A percentile compares a stretch with the other conserved stretches of the same genome.
Conservation (phyloP, 2,329 filamentous ascomycete genomes). For the Parastagonospora nodorum region DNA sequence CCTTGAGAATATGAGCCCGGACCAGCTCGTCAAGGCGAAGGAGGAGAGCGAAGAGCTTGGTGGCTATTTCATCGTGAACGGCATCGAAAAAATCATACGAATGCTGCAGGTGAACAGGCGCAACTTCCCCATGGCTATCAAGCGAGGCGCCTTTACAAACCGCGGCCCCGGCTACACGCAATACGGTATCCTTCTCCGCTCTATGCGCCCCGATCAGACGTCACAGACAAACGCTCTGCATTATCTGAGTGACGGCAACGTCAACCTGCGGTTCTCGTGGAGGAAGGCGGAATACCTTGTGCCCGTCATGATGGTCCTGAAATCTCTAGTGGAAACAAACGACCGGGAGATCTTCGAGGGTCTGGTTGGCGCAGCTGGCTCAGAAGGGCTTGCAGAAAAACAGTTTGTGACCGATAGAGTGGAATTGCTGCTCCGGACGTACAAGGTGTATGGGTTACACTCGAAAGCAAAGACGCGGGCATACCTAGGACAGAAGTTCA, state of each 20-base stretch:
- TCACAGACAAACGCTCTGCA: slow-evolving; percentile 97
- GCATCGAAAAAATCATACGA: slow-evolving; percentile 94
- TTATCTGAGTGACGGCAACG: slow-evolving; percentile 92
- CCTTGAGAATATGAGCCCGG: slow-evolving; percentile 82
- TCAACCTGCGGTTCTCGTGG: slow-evolving; percentile 98
- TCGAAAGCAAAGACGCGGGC: slow-evolving; percentile 80
- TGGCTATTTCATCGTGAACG: slow-evolving; percentile 97
- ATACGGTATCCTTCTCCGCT: slow-evolving; percentile 88
- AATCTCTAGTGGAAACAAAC: slow-evolving; percentile 93
- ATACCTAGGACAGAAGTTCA: slow-evolving; percentile 89
- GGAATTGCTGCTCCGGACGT: slow-evolving; percentile 87
- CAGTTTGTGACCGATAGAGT: slow-evolving; percentile 90
- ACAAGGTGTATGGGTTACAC: slow-evolving; percentile 87
- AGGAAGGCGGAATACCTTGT: slow-evolving; percentile 96
- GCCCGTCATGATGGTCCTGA: slow-evolving; percentile 94
- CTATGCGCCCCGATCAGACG: slow-evolving; percentile 93
- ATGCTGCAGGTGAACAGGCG: slow-evolving; percentile 87
- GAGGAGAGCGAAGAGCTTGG: slow-evolving; percentile 96
- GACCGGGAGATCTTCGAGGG: slow-evolving; percentile 95
- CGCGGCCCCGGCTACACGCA: slow-evolving; percentile 87
- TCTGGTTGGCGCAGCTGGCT: slow-evolving; percentile 78
- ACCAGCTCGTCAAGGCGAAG: slow-evolving; percentile 80
- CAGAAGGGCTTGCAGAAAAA: slow-evolving; percentile 81
- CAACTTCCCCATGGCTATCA: slow-evolving; percentile 95
- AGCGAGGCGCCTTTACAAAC: slow-evolving; percentile 85